Percentiles rank a stretch among this genome's conserved stretches.
phyloP scores from a whole-genome alignment of 164 flowering plant species.

The Vitis labrusca region DNA sequence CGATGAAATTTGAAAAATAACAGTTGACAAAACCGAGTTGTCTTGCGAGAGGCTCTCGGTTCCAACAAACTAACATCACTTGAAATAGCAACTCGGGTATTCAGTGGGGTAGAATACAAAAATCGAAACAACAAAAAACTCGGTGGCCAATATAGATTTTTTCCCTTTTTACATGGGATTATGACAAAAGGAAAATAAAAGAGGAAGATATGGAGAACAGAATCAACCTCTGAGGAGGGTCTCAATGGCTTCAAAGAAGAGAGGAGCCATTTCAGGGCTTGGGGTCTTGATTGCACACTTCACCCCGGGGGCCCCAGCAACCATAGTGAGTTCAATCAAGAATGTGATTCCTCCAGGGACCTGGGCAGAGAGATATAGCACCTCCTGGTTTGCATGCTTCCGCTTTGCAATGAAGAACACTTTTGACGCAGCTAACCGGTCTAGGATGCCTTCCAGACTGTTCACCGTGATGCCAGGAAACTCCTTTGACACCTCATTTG shows the following conservation, averaged over 20 bases:
- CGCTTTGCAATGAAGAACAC: slow-evolving; percentile 94
- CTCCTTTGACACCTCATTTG: slow-evolving; percentile 80
- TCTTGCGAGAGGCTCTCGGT: neutral
- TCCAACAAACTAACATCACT: neutral
- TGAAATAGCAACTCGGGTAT: too few relatives aligned
- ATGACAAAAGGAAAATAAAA: neutral
- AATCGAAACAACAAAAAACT: slow-evolving; percentile 9
- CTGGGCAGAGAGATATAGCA: slow-evolving; percentile 84
- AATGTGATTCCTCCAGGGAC: slow-evolving; percentile 73
- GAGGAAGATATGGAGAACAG: neutral
- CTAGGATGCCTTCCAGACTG: slow-evolving; percentile 73
- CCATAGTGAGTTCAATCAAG: slow-evolving; percentile 81
- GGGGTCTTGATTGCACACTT: slow-evolving; percentile 94
- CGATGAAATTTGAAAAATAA: neutral
- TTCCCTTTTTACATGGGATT: neutral
- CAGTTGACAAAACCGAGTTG: neutral
- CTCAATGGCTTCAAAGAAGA: slow-evolving; percentile 88
- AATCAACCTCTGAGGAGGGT: slow-evolving; percentile 57
- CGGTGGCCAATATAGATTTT: slow-evolving; percentile 1
- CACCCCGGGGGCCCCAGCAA: slow-evolving; percentile 66
- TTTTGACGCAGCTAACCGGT: slow-evolving; percentile 70
- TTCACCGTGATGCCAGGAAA: slow-evolving; percentile 56
- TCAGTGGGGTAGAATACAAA: neutral
- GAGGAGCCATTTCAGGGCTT: slow-evolving; percentile 82
- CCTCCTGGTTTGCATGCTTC: slow-evolving; percentile 85